Percentiles rank a stretch among this genome's conserved stretches.
phyloP scores from a whole-genome alignment of 2,329 filamentous ascomycete genomes.

The Coccinonectria pachysandricola region DNA sequence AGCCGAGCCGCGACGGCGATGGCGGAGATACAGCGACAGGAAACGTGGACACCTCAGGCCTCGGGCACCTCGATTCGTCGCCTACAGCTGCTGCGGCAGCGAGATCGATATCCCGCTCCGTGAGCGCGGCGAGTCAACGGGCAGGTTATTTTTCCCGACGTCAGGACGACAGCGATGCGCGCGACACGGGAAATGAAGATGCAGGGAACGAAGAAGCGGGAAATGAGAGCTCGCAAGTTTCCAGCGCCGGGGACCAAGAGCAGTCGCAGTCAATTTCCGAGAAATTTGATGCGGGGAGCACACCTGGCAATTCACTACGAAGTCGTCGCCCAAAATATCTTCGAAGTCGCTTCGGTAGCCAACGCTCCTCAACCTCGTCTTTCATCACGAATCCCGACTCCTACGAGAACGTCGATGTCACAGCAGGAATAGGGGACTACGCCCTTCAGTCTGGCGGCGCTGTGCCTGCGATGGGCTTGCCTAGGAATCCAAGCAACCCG shows the following conservation, averaged over 20 bases:
- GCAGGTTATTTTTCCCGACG: no score
- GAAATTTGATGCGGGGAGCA: conserved; percentile 34
- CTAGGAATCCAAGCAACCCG: conserved; percentile 40
- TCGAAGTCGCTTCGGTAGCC: conserved; percentile 45
- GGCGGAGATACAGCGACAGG: conserved; percentile 18
- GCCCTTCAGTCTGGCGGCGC: conserved; percentile 75
- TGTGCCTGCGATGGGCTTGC: conserved; percentile 43
- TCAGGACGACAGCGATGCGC: neutral
- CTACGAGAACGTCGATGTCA: conserved; percentile 60
- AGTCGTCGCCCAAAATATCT: conserved; percentile 46
- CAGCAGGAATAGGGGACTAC: conserved; percentile 61
- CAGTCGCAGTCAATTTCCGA: conserved; percentile 23
- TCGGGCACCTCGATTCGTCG: conserved; percentile 46
- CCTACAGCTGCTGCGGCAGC: conserved; percentile 45
- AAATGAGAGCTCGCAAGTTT: conserved; percentile 22
- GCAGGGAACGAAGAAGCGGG: conserved; percentile 15
- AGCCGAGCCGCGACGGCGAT: conserved; percentile 9
- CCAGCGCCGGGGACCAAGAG: conserved; percentile 20
- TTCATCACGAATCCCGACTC: conserved; percentile 43
- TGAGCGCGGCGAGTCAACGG: conserved; percentile 33
- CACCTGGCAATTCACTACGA: conserved; percentile 36
- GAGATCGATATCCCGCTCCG: conserved; percentile 40
- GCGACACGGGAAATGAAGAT: conserved; percentile 15
- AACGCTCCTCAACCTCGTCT: conserved; percentile 51
- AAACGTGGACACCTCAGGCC: conserved; percentile 36